A percentile compares a stretch with the other conserved stretches of the same genome.
Evolutionary conservation across 495 filamentous ascomycete genomes (phyloP).

Genomic region (Penicillium alfredii): DNA sequence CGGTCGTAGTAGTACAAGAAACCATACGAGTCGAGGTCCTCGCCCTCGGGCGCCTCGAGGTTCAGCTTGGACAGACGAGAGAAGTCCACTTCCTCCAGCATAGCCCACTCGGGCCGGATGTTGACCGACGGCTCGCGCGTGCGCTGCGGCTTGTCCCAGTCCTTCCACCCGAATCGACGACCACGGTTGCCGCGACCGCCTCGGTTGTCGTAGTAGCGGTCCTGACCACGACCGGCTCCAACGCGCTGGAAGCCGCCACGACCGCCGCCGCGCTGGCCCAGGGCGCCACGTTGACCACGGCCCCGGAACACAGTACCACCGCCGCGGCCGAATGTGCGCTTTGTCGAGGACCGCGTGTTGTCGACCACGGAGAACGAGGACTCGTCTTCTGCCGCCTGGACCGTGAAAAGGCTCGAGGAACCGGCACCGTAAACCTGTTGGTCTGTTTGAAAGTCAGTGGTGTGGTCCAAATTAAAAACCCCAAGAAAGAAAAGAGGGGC

Average conservation of each 20-base stretch:
- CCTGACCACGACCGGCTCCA: constrained; percentile 55
- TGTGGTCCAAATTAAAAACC: too few species aligned
- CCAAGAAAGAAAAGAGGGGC: constrained; percentile 10
- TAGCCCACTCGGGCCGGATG: constrained; percentile 88
- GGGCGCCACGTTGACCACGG: constrained; percentile 60
- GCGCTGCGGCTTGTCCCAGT: constrained; percentile 95
- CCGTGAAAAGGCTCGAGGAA: constrained; percentile 75
- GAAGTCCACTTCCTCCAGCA: constrained; percentile 98
- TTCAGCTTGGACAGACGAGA: constrained; percentile 90
- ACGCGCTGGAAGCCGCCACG: constrained; percentile 62
- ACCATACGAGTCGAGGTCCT: constrained; percentile 90
- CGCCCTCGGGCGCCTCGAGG: constrained; percentile 86
- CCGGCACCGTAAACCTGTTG: constrained; percentile 96
- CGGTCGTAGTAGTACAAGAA: constrained; percentile 98
- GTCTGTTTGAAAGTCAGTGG: too few species aligned
- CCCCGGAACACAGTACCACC: constrained; percentile 84
- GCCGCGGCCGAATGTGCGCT: constrained; percentile 81
- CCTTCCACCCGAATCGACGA: constrained; percentile 94
- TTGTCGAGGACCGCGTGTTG: constrained; percentile 76
- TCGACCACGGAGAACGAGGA: constrained; percentile 97
- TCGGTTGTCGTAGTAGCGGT: constrained; percentile 59
- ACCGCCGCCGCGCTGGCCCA: constrained; percentile 40
- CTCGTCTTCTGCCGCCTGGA: constrained; percentile 90
- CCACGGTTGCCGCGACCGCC: constrained; percentile 46
- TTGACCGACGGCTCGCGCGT: constrained; percentile 93